Conservation (phyloP, 2,329 filamentous ascomycete genomes). For the Sporothrix schenckii region DNA sequence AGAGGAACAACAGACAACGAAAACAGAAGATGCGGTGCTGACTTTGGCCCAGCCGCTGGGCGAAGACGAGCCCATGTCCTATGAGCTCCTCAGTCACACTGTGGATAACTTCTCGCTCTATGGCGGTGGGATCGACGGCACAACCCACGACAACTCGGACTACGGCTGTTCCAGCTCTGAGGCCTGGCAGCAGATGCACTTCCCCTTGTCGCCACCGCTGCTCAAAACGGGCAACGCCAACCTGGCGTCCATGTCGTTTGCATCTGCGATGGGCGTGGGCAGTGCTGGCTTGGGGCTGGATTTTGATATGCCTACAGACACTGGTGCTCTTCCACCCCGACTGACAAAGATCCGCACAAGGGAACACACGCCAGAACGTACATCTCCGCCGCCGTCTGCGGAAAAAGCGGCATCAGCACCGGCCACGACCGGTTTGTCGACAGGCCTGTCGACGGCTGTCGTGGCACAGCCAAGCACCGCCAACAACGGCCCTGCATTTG, state of each 20-base stretch:
- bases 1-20: neutral
- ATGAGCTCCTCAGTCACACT: conserved; percentile 9
- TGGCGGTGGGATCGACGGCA: neutral
- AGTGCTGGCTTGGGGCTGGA: neutral
- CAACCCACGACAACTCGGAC: neutral
- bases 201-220: conserved; percentile 14
- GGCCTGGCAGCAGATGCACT: conserved; percentile 20
- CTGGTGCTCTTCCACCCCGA: neutral
- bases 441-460: neutral
- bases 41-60: neutral
- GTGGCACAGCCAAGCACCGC: neutral
- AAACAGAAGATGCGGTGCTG: too few relatives aligned
- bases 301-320: neutral
- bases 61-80: conserved; percentile 20
- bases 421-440: neutral
- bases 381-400: neutral
- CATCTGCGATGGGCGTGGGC: neutral
- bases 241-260: neutral
- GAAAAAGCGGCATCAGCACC: neutral
- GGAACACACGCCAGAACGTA: neutral
- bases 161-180: conserved; percentile 10
- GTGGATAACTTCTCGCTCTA: conserved; percentile 20
- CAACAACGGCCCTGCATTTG: conserved; percentile 15
- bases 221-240: neutral
- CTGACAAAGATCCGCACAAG: conserved; percentile 1